Evolutionary conservation across 2,329 filamentous ascomycete species (phyloP).

Genomic region (Fusarium globosum): DNA sequence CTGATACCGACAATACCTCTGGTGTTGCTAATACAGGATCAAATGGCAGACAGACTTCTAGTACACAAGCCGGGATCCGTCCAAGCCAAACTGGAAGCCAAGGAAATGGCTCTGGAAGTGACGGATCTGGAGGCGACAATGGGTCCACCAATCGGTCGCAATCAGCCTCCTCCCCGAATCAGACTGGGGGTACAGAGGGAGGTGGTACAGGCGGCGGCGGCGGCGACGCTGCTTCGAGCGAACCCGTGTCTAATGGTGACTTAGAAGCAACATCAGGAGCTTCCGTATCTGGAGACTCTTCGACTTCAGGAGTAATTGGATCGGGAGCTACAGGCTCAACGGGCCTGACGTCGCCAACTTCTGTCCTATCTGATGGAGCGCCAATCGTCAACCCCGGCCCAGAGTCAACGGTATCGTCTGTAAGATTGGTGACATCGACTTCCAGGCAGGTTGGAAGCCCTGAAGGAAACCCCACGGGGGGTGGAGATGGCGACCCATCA

Average conservation of each 20-base stretch:
- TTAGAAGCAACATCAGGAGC: neutral
- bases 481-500: neutral
- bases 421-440: neutral
- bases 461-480: neutral
- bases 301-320: neutral
- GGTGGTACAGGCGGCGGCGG: neutral
- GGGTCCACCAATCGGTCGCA: neutral
- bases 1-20: neutral
- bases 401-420: neutral
- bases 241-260: neutral
- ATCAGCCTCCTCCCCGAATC: neutral
- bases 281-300: neutral
- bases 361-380: slow-evolving; percentile 1
- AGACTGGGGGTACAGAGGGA: neutral
- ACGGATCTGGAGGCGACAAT: neutral
- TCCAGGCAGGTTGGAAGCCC: neutral
- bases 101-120: neutral
- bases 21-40: neutral
- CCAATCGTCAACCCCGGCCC: neutral
- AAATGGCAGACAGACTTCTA: neutral
- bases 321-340: neutral
- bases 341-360: neutral
- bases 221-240: neutral
- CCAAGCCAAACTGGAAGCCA: neutral
- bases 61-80: neutral